phyloP scores from a whole-genome alignment of 306 rosid genomes.

The Pyrus pyrifolia region DNA sequence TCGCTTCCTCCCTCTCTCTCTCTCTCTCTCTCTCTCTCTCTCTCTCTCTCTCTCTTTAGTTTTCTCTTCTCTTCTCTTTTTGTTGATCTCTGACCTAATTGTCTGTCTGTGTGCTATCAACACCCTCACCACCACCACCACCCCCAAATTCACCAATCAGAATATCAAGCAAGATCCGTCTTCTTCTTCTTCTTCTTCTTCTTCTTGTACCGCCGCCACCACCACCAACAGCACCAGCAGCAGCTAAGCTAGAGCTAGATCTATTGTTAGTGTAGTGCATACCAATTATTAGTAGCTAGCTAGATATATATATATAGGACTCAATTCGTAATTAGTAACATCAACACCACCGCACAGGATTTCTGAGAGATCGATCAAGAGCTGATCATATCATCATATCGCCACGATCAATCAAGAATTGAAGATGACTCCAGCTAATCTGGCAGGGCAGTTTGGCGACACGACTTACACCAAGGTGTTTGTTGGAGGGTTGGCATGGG shows the following conservation, averaged over 20 bases:
- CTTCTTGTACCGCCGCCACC: neutral
- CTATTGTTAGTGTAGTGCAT: neutral
- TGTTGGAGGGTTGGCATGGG: constrained; percentile 99
- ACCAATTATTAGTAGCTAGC: neutral
- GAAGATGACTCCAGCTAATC: constrained; percentile 63
- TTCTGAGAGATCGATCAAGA: neutral
- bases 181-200: constrained; percentile 7
- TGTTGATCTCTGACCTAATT: constrained; percentile 56
- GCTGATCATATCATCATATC: too few species aligned
- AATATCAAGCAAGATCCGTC: constrained; percentile 26
- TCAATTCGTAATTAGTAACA: neutral
- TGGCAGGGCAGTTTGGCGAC: constrained; percentile 85
- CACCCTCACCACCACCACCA: neutral
- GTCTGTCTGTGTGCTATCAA: constrained; percentile 8
- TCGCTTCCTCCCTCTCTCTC: constrained; percentile 31
- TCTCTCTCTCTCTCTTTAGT: constrained; percentile 38
- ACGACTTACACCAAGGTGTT: constrained; percentile 95
- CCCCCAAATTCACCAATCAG: constrained; percentile 2
- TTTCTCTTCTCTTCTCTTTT: constrained; percentile 28
- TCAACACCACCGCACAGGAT: neutral
- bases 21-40: constrained; percentile 28
- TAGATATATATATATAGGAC: neutral
- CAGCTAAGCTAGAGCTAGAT: neutral
- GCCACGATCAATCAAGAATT: neutral
- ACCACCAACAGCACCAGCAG: neutral